Evolutionary conservation across 2,329 filamentous ascomycete genomes (phyloP).

Genomic region (Leptoxyphium fumago): DNA sequence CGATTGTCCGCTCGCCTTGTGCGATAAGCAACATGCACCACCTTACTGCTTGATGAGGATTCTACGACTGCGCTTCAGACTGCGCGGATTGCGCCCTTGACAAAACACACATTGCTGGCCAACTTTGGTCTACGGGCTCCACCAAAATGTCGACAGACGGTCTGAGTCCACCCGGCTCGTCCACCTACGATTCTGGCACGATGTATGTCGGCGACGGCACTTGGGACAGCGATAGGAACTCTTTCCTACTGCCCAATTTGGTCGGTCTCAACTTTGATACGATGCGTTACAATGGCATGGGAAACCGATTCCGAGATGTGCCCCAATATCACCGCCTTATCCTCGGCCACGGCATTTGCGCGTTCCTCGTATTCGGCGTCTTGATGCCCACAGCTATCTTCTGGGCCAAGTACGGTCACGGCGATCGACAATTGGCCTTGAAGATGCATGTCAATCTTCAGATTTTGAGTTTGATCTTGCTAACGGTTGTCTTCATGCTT

Average conservation of each 20-base stretch:
- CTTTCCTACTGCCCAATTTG: slow-evolving; percentile 64
- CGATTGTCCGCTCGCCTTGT: too few species aligned
- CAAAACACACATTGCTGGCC: too few species aligned
- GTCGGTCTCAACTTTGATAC: slow-evolving; percentile 65
- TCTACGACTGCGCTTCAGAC: background rate
- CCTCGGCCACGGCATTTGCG: slow-evolving; percentile 56
- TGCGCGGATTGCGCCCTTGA: background rate
- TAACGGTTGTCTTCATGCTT: slow-evolving; percentile 57
- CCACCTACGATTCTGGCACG: slow-evolving; percentile 58
- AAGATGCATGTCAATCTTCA: slow-evolving; percentile 62
- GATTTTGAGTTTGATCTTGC: slow-evolving; percentile 50
- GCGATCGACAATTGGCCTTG: slow-evolving; percentile 44
- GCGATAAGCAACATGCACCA: too few species aligned
- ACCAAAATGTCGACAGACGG: slow-evolving; percentile 14
- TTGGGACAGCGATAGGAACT: slow-evolving; percentile 65
- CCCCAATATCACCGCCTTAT: slow-evolving; percentile 58
- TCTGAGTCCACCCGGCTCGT: slow-evolving; percentile 56
- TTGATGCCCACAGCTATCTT: slow-evolving; percentile 62
- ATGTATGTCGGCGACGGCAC: slow-evolving; percentile 69
- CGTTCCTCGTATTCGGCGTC: slow-evolving; percentile 57
- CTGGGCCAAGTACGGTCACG: slow-evolving; percentile 54
- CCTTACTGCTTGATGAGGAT: background rate
- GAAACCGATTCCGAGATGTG: slow-evolving; percentile 58
- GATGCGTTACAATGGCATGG: slow-evolving; percentile 81
- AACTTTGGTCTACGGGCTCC: background rate